Percentiles rank a stretch among this genome's conserved stretches.
Conservation (phyloP, 306 rosid species). For the Arachis stenosperma region DNA sequence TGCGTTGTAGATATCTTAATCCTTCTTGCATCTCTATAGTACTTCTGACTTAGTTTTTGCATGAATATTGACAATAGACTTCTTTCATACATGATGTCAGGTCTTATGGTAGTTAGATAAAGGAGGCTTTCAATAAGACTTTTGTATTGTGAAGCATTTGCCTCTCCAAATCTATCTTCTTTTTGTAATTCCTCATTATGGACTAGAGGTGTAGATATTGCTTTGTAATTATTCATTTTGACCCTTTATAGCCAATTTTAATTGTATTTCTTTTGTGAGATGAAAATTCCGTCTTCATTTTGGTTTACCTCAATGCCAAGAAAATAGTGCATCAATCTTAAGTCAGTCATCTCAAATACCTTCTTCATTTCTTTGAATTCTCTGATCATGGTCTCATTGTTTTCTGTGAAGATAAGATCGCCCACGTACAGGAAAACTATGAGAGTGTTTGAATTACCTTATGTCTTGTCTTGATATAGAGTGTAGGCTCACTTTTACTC, state of each 20-base stretch:
- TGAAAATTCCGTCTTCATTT: too few species aligned
- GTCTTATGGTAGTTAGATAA: background rate
- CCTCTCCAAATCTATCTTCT: background rate
- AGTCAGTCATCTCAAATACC: too few species aligned
- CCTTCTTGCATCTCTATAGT: background rate
- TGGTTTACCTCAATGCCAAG: too few species aligned
- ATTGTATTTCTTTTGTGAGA: too few species aligned
- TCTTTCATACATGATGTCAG: background rate
- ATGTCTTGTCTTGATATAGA: too few species aligned
- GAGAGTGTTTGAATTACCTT: too few species aligned
- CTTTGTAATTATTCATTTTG: background rate
- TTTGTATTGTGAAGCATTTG: background rate
- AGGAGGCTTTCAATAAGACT: background rate
- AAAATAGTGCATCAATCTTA: too few species aligned
- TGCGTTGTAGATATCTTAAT: background rate
- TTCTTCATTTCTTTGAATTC: too few species aligned
- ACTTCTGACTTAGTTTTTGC: slow-evolving; percentile 3
- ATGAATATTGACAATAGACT: slow-evolving; percentile 27
- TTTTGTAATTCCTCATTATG: background rate
- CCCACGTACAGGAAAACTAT: too few species aligned
- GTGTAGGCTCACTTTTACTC: too few species aligned
- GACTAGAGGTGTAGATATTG: background rate
- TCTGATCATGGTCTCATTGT: too few species aligned
- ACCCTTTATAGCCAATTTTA: background rate
- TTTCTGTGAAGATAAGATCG: too few species aligned